Evolutionary conservation across 2,329 filamentous ascomycete species (phyloP).

Genomic region (Ophioceras dolichostomum): DNA sequence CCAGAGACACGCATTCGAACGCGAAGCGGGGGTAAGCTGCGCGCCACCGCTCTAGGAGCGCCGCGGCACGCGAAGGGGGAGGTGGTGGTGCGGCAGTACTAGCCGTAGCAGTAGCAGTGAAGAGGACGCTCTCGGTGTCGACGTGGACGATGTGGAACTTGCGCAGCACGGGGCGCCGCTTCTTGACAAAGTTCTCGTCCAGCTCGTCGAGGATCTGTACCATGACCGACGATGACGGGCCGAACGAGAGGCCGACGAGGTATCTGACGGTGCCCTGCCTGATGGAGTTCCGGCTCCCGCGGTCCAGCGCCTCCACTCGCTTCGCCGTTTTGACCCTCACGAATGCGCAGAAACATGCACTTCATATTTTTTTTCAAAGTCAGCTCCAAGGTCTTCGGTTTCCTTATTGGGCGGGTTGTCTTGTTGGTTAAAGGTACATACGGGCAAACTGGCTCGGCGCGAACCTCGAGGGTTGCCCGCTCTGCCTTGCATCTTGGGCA

Average conservation of each 20-base stretch:
- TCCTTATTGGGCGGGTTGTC: no score
- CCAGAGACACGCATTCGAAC: constrained; percentile 52
- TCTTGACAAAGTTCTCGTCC: constrained; percentile 43
- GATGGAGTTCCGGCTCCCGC: constrained; percentile 26
- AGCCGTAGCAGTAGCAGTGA: no score
- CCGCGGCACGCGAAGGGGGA: constrained; percentile 19
- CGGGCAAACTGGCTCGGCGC: constrained; percentile 4
- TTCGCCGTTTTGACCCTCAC: constrained; percentile 69
- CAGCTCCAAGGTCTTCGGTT: neutral
- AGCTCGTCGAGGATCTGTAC: constrained; percentile 59
- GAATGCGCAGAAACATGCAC: constrained; percentile 68
- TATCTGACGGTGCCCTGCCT: constrained; percentile 28
- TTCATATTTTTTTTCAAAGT: constrained; percentile 17
- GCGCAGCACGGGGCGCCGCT: neutral
- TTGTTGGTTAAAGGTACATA: no score
- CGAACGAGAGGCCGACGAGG: constrained; percentile 71
- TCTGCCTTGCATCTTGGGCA: constrained; percentile 4
- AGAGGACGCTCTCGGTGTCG: constrained; percentile 21
- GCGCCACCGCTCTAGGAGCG: constrained; percentile 40
- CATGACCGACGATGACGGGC: constrained; percentile 66
- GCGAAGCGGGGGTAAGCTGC: constrained; percentile 52
- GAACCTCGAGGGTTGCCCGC: neutral
- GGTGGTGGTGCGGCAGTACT: no score
- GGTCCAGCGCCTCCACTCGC: constrained; percentile 43
- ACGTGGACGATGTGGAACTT: constrained; percentile 50